phyloP scores from a whole-genome alignment of 306 rosid genomes.

The Cicer judaicum region DNA sequence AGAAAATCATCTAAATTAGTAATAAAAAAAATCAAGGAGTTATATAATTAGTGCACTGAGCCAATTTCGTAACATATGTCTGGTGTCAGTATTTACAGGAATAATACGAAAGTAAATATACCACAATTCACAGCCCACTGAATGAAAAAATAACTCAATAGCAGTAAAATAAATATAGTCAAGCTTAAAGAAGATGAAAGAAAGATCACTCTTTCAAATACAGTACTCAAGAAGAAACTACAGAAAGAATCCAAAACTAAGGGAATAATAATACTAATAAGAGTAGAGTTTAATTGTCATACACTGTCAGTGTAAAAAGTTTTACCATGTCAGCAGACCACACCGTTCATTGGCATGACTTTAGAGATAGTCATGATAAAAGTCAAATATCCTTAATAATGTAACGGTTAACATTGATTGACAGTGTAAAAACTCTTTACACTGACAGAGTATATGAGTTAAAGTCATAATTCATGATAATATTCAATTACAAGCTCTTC shows the following conservation, averaged over 20 bases:
- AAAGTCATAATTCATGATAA: too few species aligned
- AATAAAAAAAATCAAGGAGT: constrained; percentile 19
- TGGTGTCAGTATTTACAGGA: not conserved
- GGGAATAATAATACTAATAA: not conserved
- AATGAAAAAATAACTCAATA: not conserved
- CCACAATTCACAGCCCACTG: constrained; percentile 19
- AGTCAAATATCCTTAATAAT: too few species aligned
- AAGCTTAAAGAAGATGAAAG: not conserved
- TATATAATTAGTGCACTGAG: constrained; percentile 13
- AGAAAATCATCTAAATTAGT: constrained; percentile 26
- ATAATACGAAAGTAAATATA: constrained; percentile 30
- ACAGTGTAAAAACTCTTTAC: too few species aligned
- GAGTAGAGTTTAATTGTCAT: too few species aligned
- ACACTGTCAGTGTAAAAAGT: too few species aligned
- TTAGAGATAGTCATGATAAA: too few species aligned
- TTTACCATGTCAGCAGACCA: too few species aligned
- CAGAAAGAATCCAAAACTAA: not conserved
- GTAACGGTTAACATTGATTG: too few species aligned
- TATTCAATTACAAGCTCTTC: not conserved
- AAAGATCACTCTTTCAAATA: not conserved
- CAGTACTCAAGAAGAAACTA: not conserved
- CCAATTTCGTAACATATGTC: constrained; percentile 25
- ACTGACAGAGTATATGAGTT: too few species aligned
- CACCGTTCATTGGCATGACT: too few species aligned
- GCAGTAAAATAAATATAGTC: not conserved